Evolutionary conservation across 768 basidiomycete species (phyloP).

Genomic region (Lactarius sp.): DNA sequence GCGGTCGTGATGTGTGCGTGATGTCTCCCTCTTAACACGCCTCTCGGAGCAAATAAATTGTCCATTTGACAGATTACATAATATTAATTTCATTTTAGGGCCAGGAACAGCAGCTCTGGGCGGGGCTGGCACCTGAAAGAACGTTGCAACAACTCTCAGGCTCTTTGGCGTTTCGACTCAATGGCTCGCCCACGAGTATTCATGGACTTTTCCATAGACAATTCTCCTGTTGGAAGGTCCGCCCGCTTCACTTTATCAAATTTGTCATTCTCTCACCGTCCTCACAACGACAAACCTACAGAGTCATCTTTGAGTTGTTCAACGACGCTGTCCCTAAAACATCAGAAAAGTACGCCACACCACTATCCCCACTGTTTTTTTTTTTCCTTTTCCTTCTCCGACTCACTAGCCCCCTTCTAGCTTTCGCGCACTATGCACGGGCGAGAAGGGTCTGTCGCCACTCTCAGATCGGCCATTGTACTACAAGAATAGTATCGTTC

Average conservation of each 20-base stretch:
- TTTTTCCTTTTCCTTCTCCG: conserved; percentile 1
- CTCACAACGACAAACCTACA: conserved; percentile 33
- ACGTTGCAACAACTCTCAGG: neutral
- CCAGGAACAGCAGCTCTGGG: too few relatives aligned
- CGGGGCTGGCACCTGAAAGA: too few relatives aligned
- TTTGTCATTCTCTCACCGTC: conserved; percentile 3
- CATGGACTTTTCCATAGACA: conserved; percentile 56
- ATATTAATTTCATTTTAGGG: neutral
- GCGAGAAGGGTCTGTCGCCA: conserved; percentile 71
- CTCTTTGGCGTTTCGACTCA: neutral
- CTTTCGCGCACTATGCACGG: conserved; percentile 83
- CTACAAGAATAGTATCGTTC: conserved; percentile 76
- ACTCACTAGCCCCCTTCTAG: conserved; percentile 37
- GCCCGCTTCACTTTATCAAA: conserved; percentile 15
- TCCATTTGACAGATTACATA: neutral
- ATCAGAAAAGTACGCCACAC: conserved; percentile 61
- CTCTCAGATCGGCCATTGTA: conserved; percentile 64
- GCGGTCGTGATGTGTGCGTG: conserved; percentile 9
- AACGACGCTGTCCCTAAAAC: conserved; percentile 70
- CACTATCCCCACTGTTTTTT: neutral
- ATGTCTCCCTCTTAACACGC: neutral
- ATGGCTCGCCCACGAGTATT: conserved; percentile 63
- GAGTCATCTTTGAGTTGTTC: conserved; percentile 73
- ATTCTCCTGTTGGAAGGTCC: conserved; percentile 52
- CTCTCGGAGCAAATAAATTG: neutral